Conservation (phyloP, 495 filamentous ascomycete genomes). For the Aspergillus conjunctus region DNA sequence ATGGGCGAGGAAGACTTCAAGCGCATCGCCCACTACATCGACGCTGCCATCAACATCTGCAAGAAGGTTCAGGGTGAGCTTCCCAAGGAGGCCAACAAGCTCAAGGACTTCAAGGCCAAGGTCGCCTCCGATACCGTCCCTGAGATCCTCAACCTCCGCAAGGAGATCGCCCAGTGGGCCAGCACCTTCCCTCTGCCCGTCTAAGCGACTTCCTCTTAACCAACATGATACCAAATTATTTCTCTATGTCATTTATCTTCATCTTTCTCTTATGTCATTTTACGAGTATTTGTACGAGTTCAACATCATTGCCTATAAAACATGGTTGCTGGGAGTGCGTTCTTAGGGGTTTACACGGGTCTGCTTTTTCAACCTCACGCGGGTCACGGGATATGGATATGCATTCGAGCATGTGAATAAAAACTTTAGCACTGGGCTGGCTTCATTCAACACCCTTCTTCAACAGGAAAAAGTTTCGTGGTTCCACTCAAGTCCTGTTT, state of each 20-base stretch:
- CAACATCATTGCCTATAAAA: constrained; percentile 37
- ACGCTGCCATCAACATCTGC: constrained; percentile 77
- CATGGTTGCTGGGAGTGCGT: constrained; percentile 38
- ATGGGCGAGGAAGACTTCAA: constrained; percentile 94
- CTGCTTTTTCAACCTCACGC: constrained; percentile 55
- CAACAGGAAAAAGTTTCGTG: constrained; percentile 42
- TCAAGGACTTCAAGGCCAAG: constrained; percentile 98
- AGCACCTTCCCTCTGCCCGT: constrained; percentile 91
- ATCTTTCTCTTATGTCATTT: constrained; percentile 15
- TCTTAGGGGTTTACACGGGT: constrained; percentile 46
- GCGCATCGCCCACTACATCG: constrained; percentile 86
- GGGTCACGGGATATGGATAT: constrained; percentile 47
- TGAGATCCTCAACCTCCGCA: constrained; percentile 78
- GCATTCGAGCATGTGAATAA: constrained; percentile 38
- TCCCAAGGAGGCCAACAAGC: constrained; percentile 97
- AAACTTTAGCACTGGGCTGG: constrained; percentile 34
- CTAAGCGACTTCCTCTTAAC: constrained; percentile 31
- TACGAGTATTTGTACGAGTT: constrained; percentile 25
- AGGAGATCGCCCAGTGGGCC: constrained; percentile 89
- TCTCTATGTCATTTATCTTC: constrained; percentile 21
- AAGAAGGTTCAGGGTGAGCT: constrained; percentile 79
- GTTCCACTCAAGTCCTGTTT: constrained; percentile 7
- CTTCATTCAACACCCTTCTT: constrained; percentile 46
- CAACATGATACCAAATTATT: constrained; percentile 27
- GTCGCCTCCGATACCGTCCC: constrained; percentile 73